Evolutionary conservation across 2,329 filamentous ascomycete species (phyloP).

Genomic region (Thermoascus crustaceus): DNA sequence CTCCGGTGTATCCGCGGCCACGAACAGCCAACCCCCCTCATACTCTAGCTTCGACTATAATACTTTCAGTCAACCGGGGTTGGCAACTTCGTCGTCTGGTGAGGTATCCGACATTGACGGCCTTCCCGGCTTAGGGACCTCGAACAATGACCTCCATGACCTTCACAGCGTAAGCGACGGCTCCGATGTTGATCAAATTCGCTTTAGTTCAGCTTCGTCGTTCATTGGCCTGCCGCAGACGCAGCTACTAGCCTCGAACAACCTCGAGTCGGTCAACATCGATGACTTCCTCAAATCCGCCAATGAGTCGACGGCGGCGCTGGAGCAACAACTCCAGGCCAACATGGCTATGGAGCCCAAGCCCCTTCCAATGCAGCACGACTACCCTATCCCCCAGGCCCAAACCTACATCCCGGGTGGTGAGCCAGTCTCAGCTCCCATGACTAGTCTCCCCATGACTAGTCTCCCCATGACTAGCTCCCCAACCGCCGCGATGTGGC

Average conservation of each 20-base stretch:
- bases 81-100: constrained; percentile 41
- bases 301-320: constrained; percentile 31
- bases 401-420: constrained; percentile 11
- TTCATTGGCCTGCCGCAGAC: constrained; percentile 35
- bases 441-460: constrained; percentile 5
- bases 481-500: constrained; percentile 26
- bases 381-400: constrained; percentile 21
- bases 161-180: constrained; percentile 34
- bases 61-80: constrained; percentile 29
- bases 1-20: constrained; percentile 27
- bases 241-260: constrained; percentile 32
- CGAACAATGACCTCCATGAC: constrained; percentile 27
- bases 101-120: constrained; percentile 43
- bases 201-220: constrained; percentile 36
- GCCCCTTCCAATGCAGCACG: constrained; percentile 20
- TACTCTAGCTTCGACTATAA: constrained; percentile 40
- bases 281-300: constrained; percentile 37
- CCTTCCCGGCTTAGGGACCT: constrained; percentile 21
- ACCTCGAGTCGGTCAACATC: constrained; percentile 35
- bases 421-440: constrained; percentile 14
- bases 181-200: constrained; percentile 34
- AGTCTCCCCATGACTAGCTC: constrained; percentile 18
- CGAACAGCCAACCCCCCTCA: constrained; percentile 38
- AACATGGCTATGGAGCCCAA: constrained; percentile 30
- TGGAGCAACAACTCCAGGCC: constrained; percentile 33